Conservation (phyloP, 2,329 filamentous ascomycete genomes). For the Meredithiella fracta region DNA sequence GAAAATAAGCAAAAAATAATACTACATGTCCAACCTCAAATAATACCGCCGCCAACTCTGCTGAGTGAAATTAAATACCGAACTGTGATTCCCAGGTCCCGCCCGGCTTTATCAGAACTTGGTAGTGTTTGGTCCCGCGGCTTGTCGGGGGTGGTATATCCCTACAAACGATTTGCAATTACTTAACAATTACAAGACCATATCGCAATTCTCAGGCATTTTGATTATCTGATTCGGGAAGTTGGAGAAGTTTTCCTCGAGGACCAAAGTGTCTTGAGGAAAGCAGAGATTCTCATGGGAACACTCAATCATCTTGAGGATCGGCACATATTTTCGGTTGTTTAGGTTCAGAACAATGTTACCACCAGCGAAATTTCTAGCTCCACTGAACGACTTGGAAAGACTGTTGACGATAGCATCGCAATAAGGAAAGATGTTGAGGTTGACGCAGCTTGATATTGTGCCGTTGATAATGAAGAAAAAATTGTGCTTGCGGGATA, state of each 20-base stretch:
- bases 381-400: conserved; percentile 43
- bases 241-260: conserved; percentile 25
- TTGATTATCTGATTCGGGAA: conserved; percentile 22
- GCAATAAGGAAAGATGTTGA: conserved; percentile 32
- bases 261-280: conserved; percentile 17
- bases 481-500: conserved; percentile 29
- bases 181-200: not conserved
- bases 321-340: conserved; percentile 24
- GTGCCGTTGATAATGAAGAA: conserved; percentile 34
- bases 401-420: conserved; percentile 36
- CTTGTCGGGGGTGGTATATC: no score
- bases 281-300: conserved; percentile 17
- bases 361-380: conserved; percentile 38
- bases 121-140: not conserved
- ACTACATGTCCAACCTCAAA: no score
- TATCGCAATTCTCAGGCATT: conserved; percentile 18
- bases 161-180: no score
- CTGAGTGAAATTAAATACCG: conserved; percentile 26
- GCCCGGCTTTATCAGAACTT: not conserved
- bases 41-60: conserved; percentile 23
- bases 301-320: conserved; percentile 20
- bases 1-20: no score
- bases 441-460: conserved; percentile 29
- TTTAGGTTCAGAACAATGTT: conserved; percentile 32
- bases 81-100: conserved; percentile 18